These are phyloP conservation scores for Trichoderma erinaceum DNA, from an alignment of 495 filamentous ascomycete genomes.

Conservation along the genomic window DNA sequence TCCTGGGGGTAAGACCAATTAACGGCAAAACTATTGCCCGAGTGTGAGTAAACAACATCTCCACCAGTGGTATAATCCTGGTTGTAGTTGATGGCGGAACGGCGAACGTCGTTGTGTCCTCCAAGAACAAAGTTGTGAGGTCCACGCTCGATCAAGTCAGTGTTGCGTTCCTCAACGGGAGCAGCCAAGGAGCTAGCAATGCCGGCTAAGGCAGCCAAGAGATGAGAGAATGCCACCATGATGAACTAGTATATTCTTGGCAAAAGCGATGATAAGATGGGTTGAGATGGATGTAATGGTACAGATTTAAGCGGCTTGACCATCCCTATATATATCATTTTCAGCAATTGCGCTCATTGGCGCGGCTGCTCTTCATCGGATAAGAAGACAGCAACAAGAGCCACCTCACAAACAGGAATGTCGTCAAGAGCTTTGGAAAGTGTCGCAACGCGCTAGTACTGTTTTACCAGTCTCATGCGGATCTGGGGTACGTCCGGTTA, in stretches of 20 bases:
- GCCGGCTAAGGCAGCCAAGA: not conserved
- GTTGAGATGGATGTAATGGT: not conserved
- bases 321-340: not conserved
- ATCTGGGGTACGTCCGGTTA: constrained; percentile 1
- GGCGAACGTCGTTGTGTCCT: not conserved
- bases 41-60: not conserved
- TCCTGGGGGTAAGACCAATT: not conserved
- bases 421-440: not conserved
- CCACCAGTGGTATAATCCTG: not conserved
- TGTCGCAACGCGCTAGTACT: not conserved
- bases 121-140: not conserved
- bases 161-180: not conserved
- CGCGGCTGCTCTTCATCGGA: not conserved
- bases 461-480: not conserved
- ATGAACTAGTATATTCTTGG: not conserved
- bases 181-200: not conserved
- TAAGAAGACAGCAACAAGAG: not conserved
- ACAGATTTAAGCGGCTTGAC: not conserved
- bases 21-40: not conserved
- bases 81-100: constrained; percentile 1
- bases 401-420: not conserved
- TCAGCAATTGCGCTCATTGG: not conserved
- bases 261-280: not conserved
- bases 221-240: not conserved
- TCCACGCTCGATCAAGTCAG: not conserved